Conservation (phyloP, 768 basidiomycete genomes). For the Kwoniella dejecticola region DNA sequence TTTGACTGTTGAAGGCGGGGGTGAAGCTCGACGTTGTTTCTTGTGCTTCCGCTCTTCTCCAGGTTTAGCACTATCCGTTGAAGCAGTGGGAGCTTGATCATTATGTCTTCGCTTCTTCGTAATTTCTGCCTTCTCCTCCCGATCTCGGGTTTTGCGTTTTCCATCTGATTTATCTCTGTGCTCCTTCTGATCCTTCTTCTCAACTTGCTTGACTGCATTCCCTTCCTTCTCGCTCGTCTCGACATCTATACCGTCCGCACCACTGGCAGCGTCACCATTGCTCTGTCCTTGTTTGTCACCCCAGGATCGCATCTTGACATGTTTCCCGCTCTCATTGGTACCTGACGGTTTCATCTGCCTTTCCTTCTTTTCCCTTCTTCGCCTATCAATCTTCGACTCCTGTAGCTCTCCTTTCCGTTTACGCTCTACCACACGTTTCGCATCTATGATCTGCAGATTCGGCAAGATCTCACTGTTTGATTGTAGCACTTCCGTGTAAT, state of each 20-base stretch:
- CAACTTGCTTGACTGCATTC: background rate
- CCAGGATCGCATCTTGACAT: conserved; percentile 37
- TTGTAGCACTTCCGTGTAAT: conserved; percentile 37
- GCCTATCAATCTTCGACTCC: conserved; percentile 33
- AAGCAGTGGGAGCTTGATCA: background rate
- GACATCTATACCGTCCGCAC: conserved; percentile 11
- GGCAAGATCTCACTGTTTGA: conserved; percentile 23
- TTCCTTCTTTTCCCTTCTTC: conserved; percentile 31
- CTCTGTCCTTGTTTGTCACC: conserved; percentile 11
- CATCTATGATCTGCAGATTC: conserved; percentile 49
- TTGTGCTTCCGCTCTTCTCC: background rate
- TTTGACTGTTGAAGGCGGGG: background rate
- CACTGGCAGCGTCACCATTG: background rate
- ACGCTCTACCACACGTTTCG: conserved; percentile 44
- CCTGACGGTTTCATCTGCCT: conserved; percentile 39
- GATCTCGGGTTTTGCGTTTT: conserved; percentile 1
- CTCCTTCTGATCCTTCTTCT: background rate
- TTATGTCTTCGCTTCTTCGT: conserved; percentile 4
- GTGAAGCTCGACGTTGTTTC: conserved; percentile 1
- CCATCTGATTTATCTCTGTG: background rate
- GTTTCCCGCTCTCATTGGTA: conserved; percentile 31
- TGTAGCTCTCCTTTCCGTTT: conserved; percentile 41
- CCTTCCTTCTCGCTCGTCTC: conserved; percentile 1
- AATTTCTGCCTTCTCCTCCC: conserved; percentile 1
- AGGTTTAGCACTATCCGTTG: background rate